Base-by-base conservation (phyloP, 164 flowering plant species). In the Aristolochia californica region DNA sequence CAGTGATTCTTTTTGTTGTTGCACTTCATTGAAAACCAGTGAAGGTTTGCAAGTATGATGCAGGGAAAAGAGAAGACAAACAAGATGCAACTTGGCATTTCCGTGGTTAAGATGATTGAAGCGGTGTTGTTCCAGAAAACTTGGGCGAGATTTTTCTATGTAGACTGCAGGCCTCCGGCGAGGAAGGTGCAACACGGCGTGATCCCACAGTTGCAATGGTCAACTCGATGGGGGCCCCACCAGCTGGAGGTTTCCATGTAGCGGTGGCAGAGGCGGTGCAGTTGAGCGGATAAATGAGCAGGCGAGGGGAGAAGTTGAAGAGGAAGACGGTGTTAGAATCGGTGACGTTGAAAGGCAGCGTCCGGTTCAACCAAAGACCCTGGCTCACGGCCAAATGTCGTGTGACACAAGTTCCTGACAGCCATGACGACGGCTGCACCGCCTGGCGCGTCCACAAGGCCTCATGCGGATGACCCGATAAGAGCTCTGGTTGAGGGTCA, bases 151-250 rank as follows among this genome's bases (percentile, higher is more conserved):
- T n/a, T n/a, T n/a, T n/a, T n/a, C n/a, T n/a, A n/a, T n/a, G n/a
- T n/a, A n/a, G 91, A 79, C 48, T 84, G 83, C 74, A 72, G 60
- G 55, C 91, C 87, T 26, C 91, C 91, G 3, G 83, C 80, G 40
- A 75, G 49, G 23, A 82, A 80, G 14, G 84, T 82, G 67, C 87
- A 85, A 55, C 91, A 85, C 8, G 66, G 66, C 13, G n/a, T 20
- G 14, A 34, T 12, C 5, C n/a, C n/a, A n/a, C 23, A 59, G 27
- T 22, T 56, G 16, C 66, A 62, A 52, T 30, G 59, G 2, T 20
- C 21, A 0, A 25, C 45, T 16, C 58, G 57, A 0, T 27, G 11
- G 1, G 54, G 59, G n/a, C 27, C 45, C 18, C 55, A 45, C 8
- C 52, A 74, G 48, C 78, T 80, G 0, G 87, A 78, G 53, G 25